Conservation (phyloP, 257 asterid species). For the Forsythia viridissima region DNA sequence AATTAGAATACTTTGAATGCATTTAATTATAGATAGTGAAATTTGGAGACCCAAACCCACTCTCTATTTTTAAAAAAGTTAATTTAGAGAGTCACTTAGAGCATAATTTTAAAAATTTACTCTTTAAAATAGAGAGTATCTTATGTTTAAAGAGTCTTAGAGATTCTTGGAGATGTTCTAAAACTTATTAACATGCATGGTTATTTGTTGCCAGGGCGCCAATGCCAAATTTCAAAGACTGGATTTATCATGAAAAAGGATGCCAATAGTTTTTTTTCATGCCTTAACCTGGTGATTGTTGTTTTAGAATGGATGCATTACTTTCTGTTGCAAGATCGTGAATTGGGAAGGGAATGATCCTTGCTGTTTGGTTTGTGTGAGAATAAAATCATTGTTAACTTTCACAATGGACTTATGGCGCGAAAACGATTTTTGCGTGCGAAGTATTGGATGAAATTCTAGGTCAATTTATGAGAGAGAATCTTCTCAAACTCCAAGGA, state of each 20-base stretch:
- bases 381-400: conserved; percentile 72
- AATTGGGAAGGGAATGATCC: conserved; percentile 87
- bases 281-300: conserved; percentile 81
- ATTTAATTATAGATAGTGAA: too few species aligned
- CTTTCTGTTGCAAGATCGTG: conserved; percentile 56
- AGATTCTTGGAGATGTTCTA: too few species aligned
- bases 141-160: too few species aligned
- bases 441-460: too few species aligned
- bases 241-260: conserved; percentile 44
- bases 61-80: too few species aligned
- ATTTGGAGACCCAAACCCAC: too few species aligned
- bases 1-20: too few species aligned
- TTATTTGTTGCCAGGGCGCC: conserved; percentile 82
- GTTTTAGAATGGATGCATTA: conserved; percentile 60
- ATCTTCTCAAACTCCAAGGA: too few species aligned
- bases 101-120: too few species aligned
- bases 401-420: conserved; percentile 68
- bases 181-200: conserved; percentile 67
- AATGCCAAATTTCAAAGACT: conserved; percentile 58
- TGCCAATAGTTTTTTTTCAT: conserved; percentile 75
- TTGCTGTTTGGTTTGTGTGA: conserved; percentile 78
- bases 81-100: too few species aligned
- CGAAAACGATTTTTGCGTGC: conserved; percentile 45
- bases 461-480: too few species aligned
- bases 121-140: too few species aligned